Percentiles rank a stretch among this genome's conserved stretches.
Conservation (phyloP, 208 protist genomes). For the Crithidia thermophila region DNA sequence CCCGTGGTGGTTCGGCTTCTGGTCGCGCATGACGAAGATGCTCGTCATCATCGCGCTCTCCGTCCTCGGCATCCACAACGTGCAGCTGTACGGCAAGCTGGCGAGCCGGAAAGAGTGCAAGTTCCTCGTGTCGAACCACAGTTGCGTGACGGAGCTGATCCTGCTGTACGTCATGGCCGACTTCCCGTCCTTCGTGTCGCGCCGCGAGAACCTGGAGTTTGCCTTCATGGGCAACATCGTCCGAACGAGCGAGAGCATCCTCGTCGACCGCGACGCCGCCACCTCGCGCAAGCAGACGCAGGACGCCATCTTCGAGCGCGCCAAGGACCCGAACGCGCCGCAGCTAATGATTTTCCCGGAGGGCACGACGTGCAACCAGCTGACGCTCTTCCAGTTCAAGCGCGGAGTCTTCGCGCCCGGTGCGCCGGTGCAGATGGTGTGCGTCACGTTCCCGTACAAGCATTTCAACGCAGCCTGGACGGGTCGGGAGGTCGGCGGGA, state of each 20-base stretch:
- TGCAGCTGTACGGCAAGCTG: slow-evolving; percentile 64
- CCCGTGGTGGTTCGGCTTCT: slow-evolving; percentile 58
- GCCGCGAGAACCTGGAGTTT: slow-evolving; percentile 68
- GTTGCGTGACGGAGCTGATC: slow-evolving; percentile 78
- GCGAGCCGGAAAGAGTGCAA: slow-evolving; percentile 60
- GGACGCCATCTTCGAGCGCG: slow-evolving; percentile 56
- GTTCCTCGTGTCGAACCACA: slow-evolving; percentile 82
- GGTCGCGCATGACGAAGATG: slow-evolving; percentile 33
- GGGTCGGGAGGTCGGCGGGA: slow-evolving; percentile 69
- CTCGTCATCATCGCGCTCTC: slow-evolving; percentile 35
- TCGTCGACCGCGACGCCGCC: slow-evolving; percentile 74
- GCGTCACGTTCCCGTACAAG: slow-evolving; percentile 79
- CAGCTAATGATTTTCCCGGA: slow-evolving; percentile 92
- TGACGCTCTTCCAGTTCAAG: slow-evolving; percentile 80
- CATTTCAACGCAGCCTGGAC: slow-evolving; percentile 92
- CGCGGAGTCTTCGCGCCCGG: slow-evolving; percentile 88
- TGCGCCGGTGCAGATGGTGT: slow-evolving; percentile 89
- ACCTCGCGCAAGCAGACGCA: slow-evolving; percentile 59
- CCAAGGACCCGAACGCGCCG: slow-evolving; percentile 44
- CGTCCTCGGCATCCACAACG: slow-evolving; percentile 60
- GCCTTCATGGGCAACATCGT: slow-evolving; percentile 64
- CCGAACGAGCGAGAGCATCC: slow-evolving; percentile 54
- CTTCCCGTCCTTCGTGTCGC: slow-evolving; percentile 84
- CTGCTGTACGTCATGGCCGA: slow-evolving; percentile 55
- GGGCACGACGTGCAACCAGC: slow-evolving; percentile 82